These are phyloP conservation scores for Aspergillus sclerotiicarbonarius DNA, from an alignment of 495 filamentous ascomycete genomes.

Conservation along the genomic window DNA sequence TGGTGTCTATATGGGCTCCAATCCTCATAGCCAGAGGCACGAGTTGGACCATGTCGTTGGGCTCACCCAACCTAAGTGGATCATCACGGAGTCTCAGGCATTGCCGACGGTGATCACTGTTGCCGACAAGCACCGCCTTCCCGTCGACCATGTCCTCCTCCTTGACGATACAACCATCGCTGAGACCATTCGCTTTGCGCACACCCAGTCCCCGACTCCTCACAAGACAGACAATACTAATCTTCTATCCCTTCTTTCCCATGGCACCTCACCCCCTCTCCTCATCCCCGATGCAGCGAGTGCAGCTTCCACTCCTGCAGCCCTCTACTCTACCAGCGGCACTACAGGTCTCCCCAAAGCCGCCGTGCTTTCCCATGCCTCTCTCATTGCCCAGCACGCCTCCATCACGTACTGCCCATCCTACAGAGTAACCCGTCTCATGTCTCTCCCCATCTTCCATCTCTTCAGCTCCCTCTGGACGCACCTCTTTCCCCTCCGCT, in stretches of 20 bases:
- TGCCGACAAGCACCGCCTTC: neutral
- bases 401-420: neutral
- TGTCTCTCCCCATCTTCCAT: neutral
- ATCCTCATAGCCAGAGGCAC: neutral
- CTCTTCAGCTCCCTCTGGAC: slow-evolving; percentile 1
- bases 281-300: neutral
- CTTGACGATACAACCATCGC: neutral
- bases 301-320: neutral
- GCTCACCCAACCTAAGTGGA: neutral
- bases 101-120: neutral
- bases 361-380: neutral
- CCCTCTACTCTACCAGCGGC: slow-evolving; percentile 5
- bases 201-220: neutral
- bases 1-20: slow-evolving; percentile 1
- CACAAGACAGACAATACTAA: neutral
- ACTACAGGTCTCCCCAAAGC: slow-evolving; percentile 7
- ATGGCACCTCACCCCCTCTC: neutral
- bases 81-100: neutral
- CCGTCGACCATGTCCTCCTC: neutral
- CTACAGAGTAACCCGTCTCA: neutral
- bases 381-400: slow-evolving; percentile 3
- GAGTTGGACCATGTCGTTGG: neutral
- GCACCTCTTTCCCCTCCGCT: slow-evolving; percentile 4
- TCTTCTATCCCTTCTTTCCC: neutral
- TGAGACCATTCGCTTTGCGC: neutral